Percentiles rank a stretch among this genome's conserved stretches.
Evolutionary conservation across 345 rosid genomes (phyloP).

Genomic region (Eucalyptus pauciflora): DNA sequence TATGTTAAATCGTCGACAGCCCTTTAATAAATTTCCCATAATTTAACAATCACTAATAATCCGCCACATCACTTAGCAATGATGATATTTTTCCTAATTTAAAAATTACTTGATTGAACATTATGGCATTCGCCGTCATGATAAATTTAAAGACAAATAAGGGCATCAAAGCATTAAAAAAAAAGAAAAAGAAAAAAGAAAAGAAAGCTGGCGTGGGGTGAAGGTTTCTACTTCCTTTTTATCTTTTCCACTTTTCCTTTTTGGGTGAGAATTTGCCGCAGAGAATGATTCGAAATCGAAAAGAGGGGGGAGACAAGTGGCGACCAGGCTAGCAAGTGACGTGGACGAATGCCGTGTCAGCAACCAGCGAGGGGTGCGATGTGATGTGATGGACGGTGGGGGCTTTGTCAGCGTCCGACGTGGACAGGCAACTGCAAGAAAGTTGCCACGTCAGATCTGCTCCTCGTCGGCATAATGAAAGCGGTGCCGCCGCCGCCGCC

Average conservation of each 20-base stretch:
- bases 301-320: not conserved
- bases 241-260: not conserved
- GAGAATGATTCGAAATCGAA: not conserved
- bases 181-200: accelerated
- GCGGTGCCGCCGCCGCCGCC: not conserved
- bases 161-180: not conserved
- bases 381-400: not conserved
- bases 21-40: not conserved
- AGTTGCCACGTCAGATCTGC: not conserved
- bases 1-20: not conserved
- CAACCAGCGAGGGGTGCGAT: not conserved
- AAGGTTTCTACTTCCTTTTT: not conserved
- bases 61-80: too few relatives aligned
- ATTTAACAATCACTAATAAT: not conserved
- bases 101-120: too few relatives aligned
- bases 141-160: not conserved
- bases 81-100: not conserved
- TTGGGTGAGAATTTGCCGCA: not conserved
- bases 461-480: not conserved
- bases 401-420: not conserved
- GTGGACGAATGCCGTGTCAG: not conserved
- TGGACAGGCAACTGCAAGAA: not conserved
- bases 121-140: not conserved
- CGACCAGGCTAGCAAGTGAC: not conserved
- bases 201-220: not conserved